These are phyloP conservation scores for Verticillium albo-atrum DNA, from an alignment of 2,329 filamentous ascomycete species.

Conservation along the genomic window DNA sequence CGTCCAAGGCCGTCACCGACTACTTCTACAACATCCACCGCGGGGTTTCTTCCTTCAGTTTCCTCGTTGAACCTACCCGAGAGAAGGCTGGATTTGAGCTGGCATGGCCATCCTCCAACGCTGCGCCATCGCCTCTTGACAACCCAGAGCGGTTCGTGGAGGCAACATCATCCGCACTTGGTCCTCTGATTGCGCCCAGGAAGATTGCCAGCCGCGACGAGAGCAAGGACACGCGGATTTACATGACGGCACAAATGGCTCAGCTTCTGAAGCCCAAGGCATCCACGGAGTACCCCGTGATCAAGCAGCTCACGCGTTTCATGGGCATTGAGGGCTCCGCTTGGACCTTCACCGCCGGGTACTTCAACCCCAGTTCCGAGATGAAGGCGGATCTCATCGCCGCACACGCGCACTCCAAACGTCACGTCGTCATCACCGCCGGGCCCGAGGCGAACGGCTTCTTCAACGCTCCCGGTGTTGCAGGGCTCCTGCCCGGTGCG, in stretches of 20 bases:
- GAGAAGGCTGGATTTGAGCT: constrained; percentile 54
- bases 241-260: constrained; percentile 83
- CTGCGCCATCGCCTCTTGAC: constrained; percentile 68
- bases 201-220: background rate
- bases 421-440: constrained; percentile 83
- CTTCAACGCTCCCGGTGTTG: constrained; percentile 81
- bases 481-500: constrained; percentile 83
- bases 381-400: constrained; percentile 75
- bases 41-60: constrained; percentile 76
- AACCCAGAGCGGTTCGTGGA: constrained; percentile 65
- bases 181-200: constrained; percentile 50
- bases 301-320: constrained; percentile 68
- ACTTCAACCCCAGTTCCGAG: constrained; percentile 92
- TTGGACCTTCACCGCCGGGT: constrained; percentile 91
- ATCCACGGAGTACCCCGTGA: constrained; percentile 83
- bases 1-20: constrained; percentile 70
- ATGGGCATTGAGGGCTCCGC: constrained; percentile 60
- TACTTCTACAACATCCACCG: constrained; percentile 78
- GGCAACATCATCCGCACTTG: constrained; percentile 62
- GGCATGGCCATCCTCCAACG: constrained; percentile 72
- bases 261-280: constrained; percentile 73
- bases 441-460: constrained; percentile 95
- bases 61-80: constrained; percentile 63
- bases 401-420: constrained; percentile 47
- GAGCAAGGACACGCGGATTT: constrained; percentile 64